Base-by-base conservation (phyloP, 495 filamentous ascomycete species). In the Bryoglossum gracile region DNA sequence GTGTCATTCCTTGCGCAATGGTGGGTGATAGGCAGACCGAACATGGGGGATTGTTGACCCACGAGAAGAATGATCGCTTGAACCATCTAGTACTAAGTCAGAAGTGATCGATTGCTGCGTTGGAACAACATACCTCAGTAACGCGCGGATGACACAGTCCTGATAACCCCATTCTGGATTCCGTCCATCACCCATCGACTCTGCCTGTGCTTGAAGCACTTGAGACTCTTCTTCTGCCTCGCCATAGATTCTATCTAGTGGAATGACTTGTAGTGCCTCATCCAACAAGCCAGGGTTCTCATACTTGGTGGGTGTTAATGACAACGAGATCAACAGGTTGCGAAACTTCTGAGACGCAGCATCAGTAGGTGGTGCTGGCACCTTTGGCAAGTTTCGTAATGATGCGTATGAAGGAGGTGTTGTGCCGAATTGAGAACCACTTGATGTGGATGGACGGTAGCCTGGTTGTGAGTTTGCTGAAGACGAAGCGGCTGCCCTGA, bases 101-200 rank as follows among this genome's bases (percentile, higher is more conserved):
- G 54, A 50, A 43, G n/a, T 25, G 42, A 32, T 3, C 24, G 35
- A 51, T 47, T 46, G 3, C 18, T 54, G 22, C 13, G 16, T 4
- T 18, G 43, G 44, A 10, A 21, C 1, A 42, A 48, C 71, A 37
- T 64, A 86, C 88, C 81, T 89, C 50, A 96, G 68, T 50, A 99
- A 71, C 50, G 92, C 86, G 57, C 84, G 81, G 56, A 99, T 84
- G 24, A 96, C 87, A 70, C 91, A 99, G 70, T 99, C 92, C 66
- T 97, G 94, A 60, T 96, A 95, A 11, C 89, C 90, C 94, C 94
- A 99, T 75, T 92, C 87, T 13, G 91, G 78, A 58, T 83, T 86
- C 48, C 76, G 74, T 18, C 78, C 79, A 40, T 82, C 77, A 2
- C 84, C 86, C 61, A 95, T 76, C 55, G 86, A 91, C 57, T 82